Base-by-base conservation (phyloP, 441 rosid genomes). In the Adansonia gregorii region DNA sequence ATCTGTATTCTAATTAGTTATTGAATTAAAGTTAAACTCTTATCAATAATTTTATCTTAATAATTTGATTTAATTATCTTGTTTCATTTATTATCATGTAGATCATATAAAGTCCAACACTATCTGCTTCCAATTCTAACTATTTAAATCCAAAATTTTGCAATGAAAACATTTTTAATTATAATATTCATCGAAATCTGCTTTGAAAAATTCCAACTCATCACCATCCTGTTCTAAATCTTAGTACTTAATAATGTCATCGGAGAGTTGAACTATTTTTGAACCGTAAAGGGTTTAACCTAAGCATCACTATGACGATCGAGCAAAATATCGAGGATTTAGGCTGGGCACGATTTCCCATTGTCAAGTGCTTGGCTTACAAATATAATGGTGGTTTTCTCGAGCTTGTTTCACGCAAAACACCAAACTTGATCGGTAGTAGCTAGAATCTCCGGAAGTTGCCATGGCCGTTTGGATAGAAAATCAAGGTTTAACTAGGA, bases 301-400 rank as follows among this genome's bases (percentile, higher is more conserved):
- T 4, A 0, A 74, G 10, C 12, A 60, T 58, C 27, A 74, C 11
- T 58, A 74, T 22, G n/a, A 12, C 68, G 1, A 46, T 5, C n/a
- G 0, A 31, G 24, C 31, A 11, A 14, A 74, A 22, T 0, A 46
- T 58, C 45, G 1, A 8, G 6, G 46, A 22, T 74, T 46, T 15
- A 68, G 77, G 17, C 19, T 8, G 3, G 77, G 58, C 2, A 60
- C 2, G 4, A n/a, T 0, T 60, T 59, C 67, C 56, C 67, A 74
- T 4, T 45, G 69, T 12, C 11, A 10, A 2, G 45, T 74, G 3
- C 45, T 74, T 0, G 77, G 69, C 10, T 74, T 74, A n/a, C 77
- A 74, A n/a, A 74, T 49, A 59, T 19, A 74, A 22, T 43, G 8
- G 9, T 4, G 7, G 15, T 60, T 2, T 1, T 46, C 15, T 14